These are phyloP conservation scores for Yamadazyma kitorensis DNA, from an alignment of 805 yeast species.

Conservation along the genomic window DNA sequence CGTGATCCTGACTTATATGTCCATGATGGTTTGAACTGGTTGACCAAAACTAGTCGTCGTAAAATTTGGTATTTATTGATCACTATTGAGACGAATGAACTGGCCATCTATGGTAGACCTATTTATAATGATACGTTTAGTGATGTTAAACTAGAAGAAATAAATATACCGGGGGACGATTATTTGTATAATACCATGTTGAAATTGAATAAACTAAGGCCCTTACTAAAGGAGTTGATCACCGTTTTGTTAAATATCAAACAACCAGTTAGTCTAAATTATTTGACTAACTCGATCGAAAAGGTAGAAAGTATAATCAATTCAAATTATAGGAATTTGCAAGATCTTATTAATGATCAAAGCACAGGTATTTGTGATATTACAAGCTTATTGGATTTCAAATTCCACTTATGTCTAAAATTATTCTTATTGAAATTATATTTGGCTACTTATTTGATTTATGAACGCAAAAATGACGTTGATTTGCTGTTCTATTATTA, in stretches of 20 bases:
- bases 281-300: not conserved
- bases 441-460: constrained; percentile 12
- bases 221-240: constrained; percentile 5
- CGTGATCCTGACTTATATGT: constrained; percentile 45
- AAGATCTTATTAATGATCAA: too few species aligned
- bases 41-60: constrained; percentile 9
- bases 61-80: constrained; percentile 12
- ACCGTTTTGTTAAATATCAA: constrained; percentile 3
- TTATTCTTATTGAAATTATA: constrained; percentile 6
- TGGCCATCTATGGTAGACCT: constrained; percentile 10
- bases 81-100: constrained; percentile 8
- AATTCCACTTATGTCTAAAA: constrained; percentile 2
- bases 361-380: too few species aligned
- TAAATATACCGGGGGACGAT: constrained; percentile 9
- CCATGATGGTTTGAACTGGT: constrained; percentile 10
- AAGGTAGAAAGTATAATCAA: constrained; percentile 1
- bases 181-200: constrained; percentile 4
- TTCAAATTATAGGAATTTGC: constrained; percentile 1
- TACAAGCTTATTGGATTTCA: not conserved
- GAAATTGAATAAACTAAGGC: constrained; percentile 7
- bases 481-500: constrained; percentile 31
- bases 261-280: constrained; percentile 5
- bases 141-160: constrained; percentile 11
- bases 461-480: constrained; percentile 25
- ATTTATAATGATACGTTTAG: constrained; percentile 3